Percentiles rank a stretch among this genome's conserved stretches.
Evolutionary conservation across 345 rosid species (phyloP).

Genomic region (Aurinia saxatilis): DNA sequence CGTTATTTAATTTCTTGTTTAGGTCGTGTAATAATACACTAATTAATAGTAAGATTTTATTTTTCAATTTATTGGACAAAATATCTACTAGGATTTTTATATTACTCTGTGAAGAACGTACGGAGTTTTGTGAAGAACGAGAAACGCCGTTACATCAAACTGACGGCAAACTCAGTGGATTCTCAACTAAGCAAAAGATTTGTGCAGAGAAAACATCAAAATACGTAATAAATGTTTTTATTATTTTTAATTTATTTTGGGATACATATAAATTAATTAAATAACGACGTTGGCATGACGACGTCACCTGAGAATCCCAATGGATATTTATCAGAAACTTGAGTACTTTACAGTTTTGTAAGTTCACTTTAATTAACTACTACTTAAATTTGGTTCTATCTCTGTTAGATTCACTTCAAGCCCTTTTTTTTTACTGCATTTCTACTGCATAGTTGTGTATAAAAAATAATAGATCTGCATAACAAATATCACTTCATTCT

Average conservation of each 20-base stretch:
- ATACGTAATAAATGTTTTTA: slow-evolving; percentile 7
- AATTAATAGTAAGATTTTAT: too few species aligned
- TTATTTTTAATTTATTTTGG: too few species aligned
- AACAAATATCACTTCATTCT: too few species aligned
- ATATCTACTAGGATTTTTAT: too few species aligned
- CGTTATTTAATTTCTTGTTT: background rate
- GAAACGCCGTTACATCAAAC: slow-evolving; percentile 34
- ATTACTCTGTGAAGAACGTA: background rate
- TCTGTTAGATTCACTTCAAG: too few species aligned
- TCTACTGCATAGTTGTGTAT: too few species aligned
- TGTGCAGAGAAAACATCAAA: slow-evolving; percentile 22
- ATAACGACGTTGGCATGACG: slow-evolving; percentile 30
- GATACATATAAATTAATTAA: too few species aligned
- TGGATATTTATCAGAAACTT: slow-evolving; percentile 20
- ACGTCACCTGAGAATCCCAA: slow-evolving; percentile 26
- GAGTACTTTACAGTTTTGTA: slow-evolving; percentile 11
- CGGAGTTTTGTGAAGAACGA: slow-evolving; percentile 28
- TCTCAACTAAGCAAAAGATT: slow-evolving; percentile 28
- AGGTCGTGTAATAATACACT: background rate
- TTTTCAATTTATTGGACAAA: too few species aligned
- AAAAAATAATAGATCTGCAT: too few species aligned
- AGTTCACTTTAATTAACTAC: slow-evolving; percentile 9
- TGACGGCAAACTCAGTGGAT: slow-evolving; percentile 27
- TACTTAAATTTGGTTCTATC: slow-evolving; percentile 1
- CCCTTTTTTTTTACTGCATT: too few species aligned